phyloP scores from a whole-genome alignment of 2,329 filamentous ascomycete genomes.

The Rutstroemia sp. region DNA sequence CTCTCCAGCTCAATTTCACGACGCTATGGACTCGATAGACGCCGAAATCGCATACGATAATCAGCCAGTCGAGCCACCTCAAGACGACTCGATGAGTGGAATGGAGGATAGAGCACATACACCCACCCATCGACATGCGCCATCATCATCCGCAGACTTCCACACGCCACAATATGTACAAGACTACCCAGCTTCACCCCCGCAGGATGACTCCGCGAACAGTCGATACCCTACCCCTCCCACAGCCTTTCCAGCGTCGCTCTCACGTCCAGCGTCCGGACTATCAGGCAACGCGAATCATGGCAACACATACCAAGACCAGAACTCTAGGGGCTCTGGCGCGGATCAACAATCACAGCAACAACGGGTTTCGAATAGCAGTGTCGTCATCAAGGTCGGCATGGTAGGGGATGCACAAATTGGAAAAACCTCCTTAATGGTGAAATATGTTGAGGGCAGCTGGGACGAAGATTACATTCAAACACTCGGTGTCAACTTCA shows the following conservation, averaged over 20 bases:
- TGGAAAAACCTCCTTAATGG: constrained; percentile 98
- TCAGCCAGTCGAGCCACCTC: constrained; percentile 19
- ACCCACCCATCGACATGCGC: constrained; percentile 26
- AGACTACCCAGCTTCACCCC: constrained; percentile 23
- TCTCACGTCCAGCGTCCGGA: constrained; percentile 29
- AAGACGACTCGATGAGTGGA: constrained; percentile 25
- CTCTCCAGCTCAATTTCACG: constrained; percentile 46
- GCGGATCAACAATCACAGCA: constrained; percentile 12
- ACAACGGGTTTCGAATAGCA: constrained; percentile 39
- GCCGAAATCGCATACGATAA: constrained; percentile 41
- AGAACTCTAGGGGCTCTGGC: constrained; percentile 24
- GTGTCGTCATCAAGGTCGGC: constrained; percentile 97
- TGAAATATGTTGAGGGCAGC: constrained; percentile 98
- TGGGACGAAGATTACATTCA: constrained; percentile 99
- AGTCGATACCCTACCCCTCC: constrained; percentile 29
- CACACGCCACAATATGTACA: constrained; percentile 22
- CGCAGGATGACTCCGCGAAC: constrained; percentile 22
- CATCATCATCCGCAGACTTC: constrained; percentile 30
- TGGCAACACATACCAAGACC: constrained; percentile 28
- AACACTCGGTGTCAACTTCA: constrained; percentile 97
- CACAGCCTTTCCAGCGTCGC: constrained; percentile 25
- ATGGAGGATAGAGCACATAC: constrained; percentile 27
- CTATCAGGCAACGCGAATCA: constrained; percentile 27
- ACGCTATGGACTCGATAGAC: constrained; percentile 39
- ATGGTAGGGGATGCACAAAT: constrained; percentile 99